Conservation (phyloP, 768 basidiomycete species). For the Pulveroboletus sp. region DNA sequence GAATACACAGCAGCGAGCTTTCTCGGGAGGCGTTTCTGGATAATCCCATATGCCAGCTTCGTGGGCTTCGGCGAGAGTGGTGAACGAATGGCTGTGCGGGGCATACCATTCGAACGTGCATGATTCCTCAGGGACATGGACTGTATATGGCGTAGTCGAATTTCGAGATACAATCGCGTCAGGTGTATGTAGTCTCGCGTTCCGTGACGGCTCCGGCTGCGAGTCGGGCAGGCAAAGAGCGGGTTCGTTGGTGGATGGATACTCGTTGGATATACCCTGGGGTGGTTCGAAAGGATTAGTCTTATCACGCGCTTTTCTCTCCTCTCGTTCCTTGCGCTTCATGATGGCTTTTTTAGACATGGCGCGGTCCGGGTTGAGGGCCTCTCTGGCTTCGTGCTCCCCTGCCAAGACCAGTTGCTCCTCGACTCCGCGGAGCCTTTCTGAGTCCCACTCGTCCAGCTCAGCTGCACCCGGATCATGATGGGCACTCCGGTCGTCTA, state of each 20-base stretch:
- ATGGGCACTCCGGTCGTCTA: conserved; percentile 66
- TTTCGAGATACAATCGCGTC: conserved; percentile 6
- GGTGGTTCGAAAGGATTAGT: conserved; percentile 5
- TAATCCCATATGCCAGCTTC: conserved; percentile 74
- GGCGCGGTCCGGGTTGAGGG: conserved; percentile 33
- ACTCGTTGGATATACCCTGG: conserved; percentile 2
- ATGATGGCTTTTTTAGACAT: conserved; percentile 59
- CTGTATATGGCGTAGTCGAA: conserved; percentile 38
- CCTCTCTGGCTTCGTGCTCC: conserved; percentile 46
- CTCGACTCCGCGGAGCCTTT: conserved; percentile 42
- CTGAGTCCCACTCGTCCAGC: conserved; percentile 49
- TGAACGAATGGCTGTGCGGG: conserved; percentile 39
- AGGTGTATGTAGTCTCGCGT: not conserved
- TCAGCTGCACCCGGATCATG: conserved; percentile 42
- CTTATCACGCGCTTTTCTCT: conserved; percentile 28
- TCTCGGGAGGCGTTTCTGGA: conserved; percentile 58
- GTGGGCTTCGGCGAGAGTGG: conserved; percentile 55
- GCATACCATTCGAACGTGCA: conserved; percentile 65
- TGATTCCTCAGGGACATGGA: conserved; percentile 67
- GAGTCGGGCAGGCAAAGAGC: not conserved
- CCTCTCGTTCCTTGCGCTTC: conserved; percentile 71
- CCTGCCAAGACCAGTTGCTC: conserved; percentile 48
- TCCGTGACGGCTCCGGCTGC: not conserved
- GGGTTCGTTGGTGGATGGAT: conserved; percentile 1
- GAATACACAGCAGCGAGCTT: conserved; percentile 77